Base-by-base conservation (phyloP, 148 eudicot genomes). In the Camellia granthamiana region DNA sequence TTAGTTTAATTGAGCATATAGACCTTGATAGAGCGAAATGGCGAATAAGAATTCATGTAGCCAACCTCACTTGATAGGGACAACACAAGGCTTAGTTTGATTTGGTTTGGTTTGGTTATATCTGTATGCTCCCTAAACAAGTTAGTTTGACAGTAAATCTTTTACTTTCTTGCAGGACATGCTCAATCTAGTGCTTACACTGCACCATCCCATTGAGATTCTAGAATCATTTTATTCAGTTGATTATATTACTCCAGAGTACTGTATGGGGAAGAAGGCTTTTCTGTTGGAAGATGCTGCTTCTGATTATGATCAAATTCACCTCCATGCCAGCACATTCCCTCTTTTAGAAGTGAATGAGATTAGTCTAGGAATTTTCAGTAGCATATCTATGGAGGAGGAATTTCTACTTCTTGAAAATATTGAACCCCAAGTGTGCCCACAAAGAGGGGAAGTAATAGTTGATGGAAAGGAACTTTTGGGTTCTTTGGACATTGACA, bases 301-400 rank as follows among this genome's bases (percentile, higher is more conserved):
- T 86, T 77, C 72, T 63, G 77, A 77, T 70, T 55, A 77, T 76
- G 89, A 81, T 75, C 81, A 82, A 72, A 60, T 18, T 42, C 81
- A 82, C 72, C 69, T 74, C 71, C 38, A 41, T 79, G 79, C 78
- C 42, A 14, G 72, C 69, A n/a, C 58, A 42, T 90, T 90, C 82
- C 98, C 94, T 51, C 87, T 89, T 69, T 84, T 91, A 42, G 99
- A 96, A 89, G 91, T 93, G 74, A 90, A 90, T 79, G 92, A 90
- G 81, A 87, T 85, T 74, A 85, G 83, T 82, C 79, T 87, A 67
- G 93, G 81, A 84, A 83, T 88, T 81, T 65, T 78, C 73, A 56
- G 77, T 62, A 46, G 69, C 70, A 69, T 72, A 44, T 78, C 66
- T 69, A 69, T 74, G 51, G 88, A 86, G 82, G 87, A 81, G 79